These are phyloP conservation scores for Fusarium sp. DNA, from an alignment of 2,329 filamentous ascomycete species.

Conservation along the genomic window DNA sequence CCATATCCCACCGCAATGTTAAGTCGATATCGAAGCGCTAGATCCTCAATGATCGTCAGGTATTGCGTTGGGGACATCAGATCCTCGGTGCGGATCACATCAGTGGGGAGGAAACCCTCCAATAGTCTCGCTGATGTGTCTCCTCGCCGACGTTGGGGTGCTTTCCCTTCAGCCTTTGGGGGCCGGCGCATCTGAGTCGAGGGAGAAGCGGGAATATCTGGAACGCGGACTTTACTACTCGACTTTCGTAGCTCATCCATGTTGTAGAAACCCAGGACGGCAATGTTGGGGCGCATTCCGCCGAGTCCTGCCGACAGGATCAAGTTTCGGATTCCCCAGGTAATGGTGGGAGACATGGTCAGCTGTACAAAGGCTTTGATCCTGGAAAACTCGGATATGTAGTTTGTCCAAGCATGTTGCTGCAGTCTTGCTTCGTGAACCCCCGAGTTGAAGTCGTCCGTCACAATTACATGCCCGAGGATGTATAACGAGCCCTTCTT, in stretches of 20 bases:
- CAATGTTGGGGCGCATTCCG: constrained; percentile 91
- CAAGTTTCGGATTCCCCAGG: constrained; percentile 87
- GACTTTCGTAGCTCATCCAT: constrained; percentile 79
- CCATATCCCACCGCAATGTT: constrained; percentile 89
- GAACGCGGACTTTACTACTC: constrained; percentile 66
- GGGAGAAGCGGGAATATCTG: constrained; percentile 58
- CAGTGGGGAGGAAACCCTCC: constrained; percentile 73
- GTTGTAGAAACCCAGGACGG: constrained; percentile 83
- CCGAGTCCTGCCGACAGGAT: constrained; percentile 85
- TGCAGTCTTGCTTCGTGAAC: constrained; percentile 85
- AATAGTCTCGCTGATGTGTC: constrained; percentile 68
- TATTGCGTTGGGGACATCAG: constrained; percentile 80
- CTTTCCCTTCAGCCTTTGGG: constrained; percentile 48
- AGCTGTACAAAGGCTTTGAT: constrained; percentile 94
- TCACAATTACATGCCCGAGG: constrained; percentile 88
- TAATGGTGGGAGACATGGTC: constrained; percentile 82
- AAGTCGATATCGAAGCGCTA: constrained; percentile 80
- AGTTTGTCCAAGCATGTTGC: constrained; percentile 85
- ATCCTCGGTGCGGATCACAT: constrained; percentile 74
- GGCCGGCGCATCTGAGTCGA: constrained; percentile 48
- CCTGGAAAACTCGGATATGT: constrained; percentile 82
- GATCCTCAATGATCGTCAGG: constrained; percentile 84
- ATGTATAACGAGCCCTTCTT: constrained; percentile 91
- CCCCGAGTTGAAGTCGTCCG: constrained; percentile 81
- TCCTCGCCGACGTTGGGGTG: constrained; percentile 56